Evolutionary conservation across 208 protist genomes (phyloP).

Genomic region (Wallacemonas sp.): DNA sequence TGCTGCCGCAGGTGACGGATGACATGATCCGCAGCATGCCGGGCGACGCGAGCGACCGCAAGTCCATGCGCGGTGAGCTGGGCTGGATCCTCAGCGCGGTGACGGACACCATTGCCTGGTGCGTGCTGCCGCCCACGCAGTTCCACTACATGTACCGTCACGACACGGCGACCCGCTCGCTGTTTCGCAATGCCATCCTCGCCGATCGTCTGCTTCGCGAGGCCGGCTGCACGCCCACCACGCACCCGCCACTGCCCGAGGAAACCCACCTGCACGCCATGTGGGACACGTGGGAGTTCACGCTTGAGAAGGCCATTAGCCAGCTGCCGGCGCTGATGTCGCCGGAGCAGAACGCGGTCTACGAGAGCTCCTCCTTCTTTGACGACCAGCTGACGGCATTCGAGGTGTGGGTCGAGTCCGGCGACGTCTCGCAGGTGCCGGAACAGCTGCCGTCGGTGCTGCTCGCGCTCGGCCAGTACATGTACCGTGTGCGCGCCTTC

Average conservation of each 20-base stretch:
- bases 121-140: slow-evolving; percentile 84
- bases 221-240: slow-evolving; percentile 95
- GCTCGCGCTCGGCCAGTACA: slow-evolving; percentile 93
- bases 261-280: slow-evolving; percentile 94
- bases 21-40: slow-evolving; percentile 88
- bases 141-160: slow-evolving; percentile 97
- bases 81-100: slow-evolving; percentile 99
- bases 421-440: slow-evolving; percentile 83
- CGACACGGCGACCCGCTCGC: slow-evolving; percentile 92
- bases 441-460: slow-evolving; percentile 98
- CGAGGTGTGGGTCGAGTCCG: slow-evolving; percentile 98
- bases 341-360: slow-evolving; percentile 44
- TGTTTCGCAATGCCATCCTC: slow-evolving; percentile 99
- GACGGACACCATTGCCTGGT: slow-evolving; percentile 99
- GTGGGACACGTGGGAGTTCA: slow-evolving; percentile 97
- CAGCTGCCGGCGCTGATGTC: slow-evolving; percentile 89
- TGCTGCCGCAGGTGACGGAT: slow-evolving; percentile 84
- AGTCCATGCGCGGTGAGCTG: slow-evolving; percentile 96
- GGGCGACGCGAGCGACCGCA: slow-evolving; percentile 73
- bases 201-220: slow-evolving; percentile 96
- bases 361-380: slow-evolving; percentile 95
- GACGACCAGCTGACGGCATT: slow-evolving; percentile 98
- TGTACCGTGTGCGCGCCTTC: slow-evolving; percentile 95
- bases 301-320: slow-evolving; percentile 89
- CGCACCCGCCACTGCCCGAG: slow-evolving; percentile 93